These are phyloP conservation scores for Beauveria sp. DNA, from an alignment of 2,329 filamentous ascomycete species.

Conservation along the genomic window DNA sequence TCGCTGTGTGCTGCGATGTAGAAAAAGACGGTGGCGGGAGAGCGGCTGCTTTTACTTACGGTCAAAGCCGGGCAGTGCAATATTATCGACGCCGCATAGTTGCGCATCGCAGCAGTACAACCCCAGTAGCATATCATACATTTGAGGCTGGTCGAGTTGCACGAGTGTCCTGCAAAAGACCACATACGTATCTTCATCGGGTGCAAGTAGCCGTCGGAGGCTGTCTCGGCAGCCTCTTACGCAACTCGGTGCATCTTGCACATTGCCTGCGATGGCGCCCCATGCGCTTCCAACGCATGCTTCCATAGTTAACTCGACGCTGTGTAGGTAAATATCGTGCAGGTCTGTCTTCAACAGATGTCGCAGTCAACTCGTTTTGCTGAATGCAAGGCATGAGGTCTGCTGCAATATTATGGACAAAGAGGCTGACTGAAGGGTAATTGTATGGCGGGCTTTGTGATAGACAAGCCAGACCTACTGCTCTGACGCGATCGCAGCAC, in stretches of 20 bases:
- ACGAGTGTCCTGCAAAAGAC: conserved; percentile 26
- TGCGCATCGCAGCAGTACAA: conserved; percentile 47
- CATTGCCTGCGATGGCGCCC: conserved; percentile 8
- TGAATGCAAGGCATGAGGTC: conserved; percentile 6
- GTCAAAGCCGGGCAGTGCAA: conserved; percentile 30
- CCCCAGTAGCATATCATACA: conserved; percentile 29
- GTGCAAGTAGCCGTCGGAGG: conserved; percentile 6
- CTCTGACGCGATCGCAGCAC: not conserved
- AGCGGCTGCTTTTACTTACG: conserved; percentile 25
- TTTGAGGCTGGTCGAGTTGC: conserved; percentile 18
- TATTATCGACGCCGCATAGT: conserved; percentile 39
- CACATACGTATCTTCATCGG: conserved; percentile 21
- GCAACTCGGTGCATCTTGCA: conserved; percentile 7
- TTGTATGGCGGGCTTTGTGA: not conserved
- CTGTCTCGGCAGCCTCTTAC: conserved; percentile 11
- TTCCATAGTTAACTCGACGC: conserved; percentile 4
- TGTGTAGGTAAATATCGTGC: not conserved
- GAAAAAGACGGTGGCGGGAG: not conserved
- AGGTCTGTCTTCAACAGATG: conserved; percentile 2
- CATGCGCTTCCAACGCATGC: conserved; percentile 9
- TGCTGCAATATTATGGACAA: not conserved
- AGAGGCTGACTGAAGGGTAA: not conserved
- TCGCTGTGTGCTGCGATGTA: not conserved
- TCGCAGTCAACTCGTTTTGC: conserved; percentile 1
- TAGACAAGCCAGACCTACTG: not conserved